phyloP scores from a whole-genome alignment of 768 basidiomycete genomes.

The Peribolospora kevripleyi region DNA sequence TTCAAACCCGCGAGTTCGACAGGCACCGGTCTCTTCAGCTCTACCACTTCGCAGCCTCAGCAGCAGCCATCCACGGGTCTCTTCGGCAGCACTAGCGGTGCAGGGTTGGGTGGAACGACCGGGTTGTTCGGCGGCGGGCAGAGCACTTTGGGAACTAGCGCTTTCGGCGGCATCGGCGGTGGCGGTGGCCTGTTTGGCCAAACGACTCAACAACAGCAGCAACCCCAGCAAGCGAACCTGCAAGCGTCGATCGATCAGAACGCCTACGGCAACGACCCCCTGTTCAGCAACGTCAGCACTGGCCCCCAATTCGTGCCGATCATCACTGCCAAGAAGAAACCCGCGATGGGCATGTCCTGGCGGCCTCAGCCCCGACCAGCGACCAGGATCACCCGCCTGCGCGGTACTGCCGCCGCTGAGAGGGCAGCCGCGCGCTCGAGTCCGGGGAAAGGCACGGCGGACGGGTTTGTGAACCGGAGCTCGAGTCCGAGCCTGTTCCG shows the following conservation, averaged over 20 bases:
- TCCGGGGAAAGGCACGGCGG: neutral
- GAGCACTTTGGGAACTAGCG: neutral
- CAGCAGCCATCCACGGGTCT: too few species aligned
- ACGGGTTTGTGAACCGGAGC: too few species aligned
- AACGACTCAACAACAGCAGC: slow-evolving; percentile 25
- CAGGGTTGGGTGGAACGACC: slow-evolving; percentile 4
- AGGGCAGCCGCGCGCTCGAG: neutral
- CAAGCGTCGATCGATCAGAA: slow-evolving; percentile 67
- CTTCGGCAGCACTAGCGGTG: neutral
- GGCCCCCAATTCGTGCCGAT: neutral
- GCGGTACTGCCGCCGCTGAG: slow-evolving; percentile 5
- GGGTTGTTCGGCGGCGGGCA: slow-evolving; percentile 3
- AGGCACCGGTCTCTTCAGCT: too few species aligned
- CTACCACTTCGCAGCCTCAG: too few species aligned
- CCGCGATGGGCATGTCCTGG: slow-evolving; percentile 11
- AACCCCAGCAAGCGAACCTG: slow-evolving; percentile 28
- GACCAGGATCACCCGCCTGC: slow-evolving; percentile 11
- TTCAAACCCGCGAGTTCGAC: too few species aligned
- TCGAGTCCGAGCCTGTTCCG: slow-evolving; percentile 8
- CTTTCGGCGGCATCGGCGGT: slow-evolving; percentile 16
- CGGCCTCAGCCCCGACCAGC: slow-evolving; percentile 10
- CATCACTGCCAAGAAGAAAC: slow-evolving; percentile 12
- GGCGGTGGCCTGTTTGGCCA: slow-evolving; percentile 19
- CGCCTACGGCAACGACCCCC: slow-evolving; percentile 22
- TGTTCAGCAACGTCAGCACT: slow-evolving; percentile 15